These are phyloP conservation scores for Albatrellus ellisii DNA, from an alignment of 768 basidiomycete genomes.

Conservation along the genomic window DNA sequence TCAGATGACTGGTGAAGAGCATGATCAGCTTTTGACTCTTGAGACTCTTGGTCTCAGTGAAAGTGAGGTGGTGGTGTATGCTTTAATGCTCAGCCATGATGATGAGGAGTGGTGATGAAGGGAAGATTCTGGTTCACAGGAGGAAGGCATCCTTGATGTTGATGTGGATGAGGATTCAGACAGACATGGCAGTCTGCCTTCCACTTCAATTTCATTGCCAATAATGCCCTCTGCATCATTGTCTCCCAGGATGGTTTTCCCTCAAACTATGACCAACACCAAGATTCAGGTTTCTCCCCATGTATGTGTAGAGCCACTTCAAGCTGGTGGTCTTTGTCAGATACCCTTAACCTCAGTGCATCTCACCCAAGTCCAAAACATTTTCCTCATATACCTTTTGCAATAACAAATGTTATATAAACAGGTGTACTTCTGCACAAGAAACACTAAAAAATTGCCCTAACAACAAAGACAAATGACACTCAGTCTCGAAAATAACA, in stretches of 20 bases:
- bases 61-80: slow-evolving; percentile 63
- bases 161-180: slow-evolving; percentile 33
- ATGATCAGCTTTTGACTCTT: slow-evolving; percentile 44
- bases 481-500: too few species aligned
- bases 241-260: slow-evolving; percentile 12
- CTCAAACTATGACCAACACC: slow-evolving; percentile 4
- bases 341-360: slow-evolving; percentile 18
- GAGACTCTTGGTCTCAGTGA: slow-evolving; percentile 61
- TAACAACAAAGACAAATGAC: too few species aligned
- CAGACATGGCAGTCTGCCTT: slow-evolving; percentile 5
- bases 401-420: too few species aligned
- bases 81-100: slow-evolving; percentile 76
- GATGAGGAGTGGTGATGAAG: slow-evolving; percentile 32
- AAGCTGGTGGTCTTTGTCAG: slow-evolving; percentile 26
- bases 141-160: slow-evolving; percentile 45
- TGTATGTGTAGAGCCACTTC: slow-evolving; percentile 49
- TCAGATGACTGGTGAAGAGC: slow-evolving; percentile 31
- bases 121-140: slow-evolving; percentile 12
- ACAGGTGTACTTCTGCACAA: too few species aligned
- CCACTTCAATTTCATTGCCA: slow-evolving; percentile 3
- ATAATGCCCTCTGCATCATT: slow-evolving; percentile 15
- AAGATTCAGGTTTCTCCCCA: slow-evolving; percentile 14
- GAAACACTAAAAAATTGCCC: too few species aligned
- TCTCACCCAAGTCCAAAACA: slow-evolving; percentile 3
- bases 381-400: slow-evolving; percentile 6